Percentiles rank a stretch among this genome's conserved stretches.
Conservation (phyloP, 371 early-diverging fungal species). For the Rhizomucor pusillus region DNA sequence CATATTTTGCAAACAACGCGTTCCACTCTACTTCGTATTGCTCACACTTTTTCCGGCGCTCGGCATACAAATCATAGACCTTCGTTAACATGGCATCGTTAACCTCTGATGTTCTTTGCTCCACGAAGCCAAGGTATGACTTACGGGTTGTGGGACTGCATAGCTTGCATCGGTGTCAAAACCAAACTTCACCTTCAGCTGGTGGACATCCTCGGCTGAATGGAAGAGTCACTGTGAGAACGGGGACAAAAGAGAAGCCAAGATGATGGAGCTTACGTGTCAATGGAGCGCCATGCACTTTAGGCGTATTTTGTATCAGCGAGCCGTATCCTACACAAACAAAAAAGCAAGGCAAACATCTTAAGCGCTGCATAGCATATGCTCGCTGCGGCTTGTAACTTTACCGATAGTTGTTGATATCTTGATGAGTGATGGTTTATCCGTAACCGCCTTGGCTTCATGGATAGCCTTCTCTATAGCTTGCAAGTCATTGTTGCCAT, state of each 20-base stretch:
- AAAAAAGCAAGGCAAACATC: neutral
- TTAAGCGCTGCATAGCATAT: neutral
- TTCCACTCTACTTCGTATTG: slow-evolving; percentile 72
- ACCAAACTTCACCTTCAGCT: slow-evolving; percentile 79
- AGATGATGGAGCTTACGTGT: slow-evolving; percentile 33
- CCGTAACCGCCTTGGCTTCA: slow-evolving; percentile 77
- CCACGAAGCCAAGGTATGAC: neutral
- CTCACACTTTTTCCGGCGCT: slow-evolving; percentile 53
- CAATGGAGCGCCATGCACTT: slow-evolving; percentile 88
- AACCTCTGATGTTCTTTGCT: neutral
- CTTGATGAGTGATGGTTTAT: slow-evolving; percentile 88
- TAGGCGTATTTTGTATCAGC: slow-evolving; percentile 75
- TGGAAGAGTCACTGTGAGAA: neutral
- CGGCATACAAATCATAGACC: slow-evolving; percentile 62
- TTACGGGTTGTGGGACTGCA: slow-evolving; percentile 48
- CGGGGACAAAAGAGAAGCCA: too few species aligned
- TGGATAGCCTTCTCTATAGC: slow-evolving; percentile 74
- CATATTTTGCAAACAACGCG: slow-evolving; percentile 58
- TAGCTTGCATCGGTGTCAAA: slow-evolving; percentile 74
- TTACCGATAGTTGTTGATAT: slow-evolving; percentile 79
- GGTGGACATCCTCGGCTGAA: slow-evolving; percentile 75
- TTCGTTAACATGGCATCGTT: neutral
- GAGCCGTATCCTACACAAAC: slow-evolving; percentile 63
- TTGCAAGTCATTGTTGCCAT: slow-evolving; percentile 82
- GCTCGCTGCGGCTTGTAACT: neutral